Conservation (phyloP, 805 yeast genomes). For the Debaryomyces maramus region DNA sequence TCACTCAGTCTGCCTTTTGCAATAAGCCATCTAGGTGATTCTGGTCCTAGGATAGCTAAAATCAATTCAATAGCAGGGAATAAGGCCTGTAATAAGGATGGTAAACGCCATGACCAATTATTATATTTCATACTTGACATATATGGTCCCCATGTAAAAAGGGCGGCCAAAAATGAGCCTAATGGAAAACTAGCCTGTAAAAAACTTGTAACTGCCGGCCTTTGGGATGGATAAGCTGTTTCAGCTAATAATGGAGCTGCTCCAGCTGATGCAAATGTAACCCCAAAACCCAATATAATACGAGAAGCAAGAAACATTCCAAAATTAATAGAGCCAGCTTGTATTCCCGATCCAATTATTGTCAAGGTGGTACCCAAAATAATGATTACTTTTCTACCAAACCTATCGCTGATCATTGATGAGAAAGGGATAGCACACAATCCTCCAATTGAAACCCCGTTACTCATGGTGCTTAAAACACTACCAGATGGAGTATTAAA, state of each 20-base stretch:
- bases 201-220: constrained; percentile 3
- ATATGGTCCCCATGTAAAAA: constrained; percentile 62
- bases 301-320: constrained; percentile 51
- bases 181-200: constrained; percentile 53
- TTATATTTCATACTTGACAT: constrained; percentile 50
- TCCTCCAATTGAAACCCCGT: constrained; percentile 26
- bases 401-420: constrained; percentile 7
- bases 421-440: constrained; percentile 10
- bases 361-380: constrained; percentile 53
- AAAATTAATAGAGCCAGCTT: constrained; percentile 31
- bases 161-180: constrained; percentile 67
- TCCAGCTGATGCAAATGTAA: constrained; percentile 68
- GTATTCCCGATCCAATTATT: constrained; percentile 56
- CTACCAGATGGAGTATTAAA: constrained; percentile 32
- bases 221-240: constrained; percentile 44
- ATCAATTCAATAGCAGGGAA: constrained; percentile 45
- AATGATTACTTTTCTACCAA: constrained; percentile 54
- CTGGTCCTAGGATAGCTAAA: constrained; percentile 45
- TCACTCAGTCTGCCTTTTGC: constrained; percentile 27
- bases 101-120: constrained; percentile 61
- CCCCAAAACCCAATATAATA: constrained; percentile 67
- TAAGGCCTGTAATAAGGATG: constrained; percentile 48
- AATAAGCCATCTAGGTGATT: constrained; percentile 49
- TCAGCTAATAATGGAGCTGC: constrained; percentile 80
- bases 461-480: constrained; percentile 32